These are phyloP conservation scores for Kodamaea lidongshanica DNA, from an alignment of 805 yeast genomes.

Conservation along the genomic window DNA sequence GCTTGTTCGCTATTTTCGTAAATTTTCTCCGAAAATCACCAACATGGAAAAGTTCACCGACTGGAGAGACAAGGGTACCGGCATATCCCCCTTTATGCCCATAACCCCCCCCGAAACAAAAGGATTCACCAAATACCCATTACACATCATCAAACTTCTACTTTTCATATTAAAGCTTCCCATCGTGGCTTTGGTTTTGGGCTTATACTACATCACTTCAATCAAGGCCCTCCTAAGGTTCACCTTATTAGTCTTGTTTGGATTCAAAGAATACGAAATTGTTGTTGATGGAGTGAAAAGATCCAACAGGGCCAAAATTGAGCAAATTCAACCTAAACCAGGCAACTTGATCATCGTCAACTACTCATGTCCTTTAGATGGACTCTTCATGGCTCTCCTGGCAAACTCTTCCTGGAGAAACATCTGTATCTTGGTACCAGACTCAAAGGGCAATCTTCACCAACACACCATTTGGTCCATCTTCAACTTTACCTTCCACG, in stretches of 20 bases:
- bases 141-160: conserved; percentile 9
- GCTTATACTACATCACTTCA: conserved; percentile 21
- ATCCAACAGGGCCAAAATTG: conserved; percentile 29
- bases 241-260: conserved; percentile 22
- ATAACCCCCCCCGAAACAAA: conserved; percentile 18
- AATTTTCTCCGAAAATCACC: not conserved
- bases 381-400: conserved; percentile 25
- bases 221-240: conserved; percentile 16
- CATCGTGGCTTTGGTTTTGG: conserved; percentile 15
- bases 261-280: conserved; percentile 33
- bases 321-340: conserved; percentile 27
- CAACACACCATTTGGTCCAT: conserved; percentile 21
- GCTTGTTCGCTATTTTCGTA: too few species aligned
- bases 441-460: conserved; percentile 25
- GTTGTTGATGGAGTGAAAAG: conserved; percentile 47
- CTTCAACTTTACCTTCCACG: conserved; percentile 19
- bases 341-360: conserved; percentile 54
- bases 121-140: conserved; percentile 4
- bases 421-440: conserved; percentile 36
- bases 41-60: conserved; percentile 75
- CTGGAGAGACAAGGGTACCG: conserved; percentile 88
- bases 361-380: conserved; percentile 55
- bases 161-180: conserved; percentile 27
- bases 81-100: conserved; percentile 87
- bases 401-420: conserved; percentile 20